Evolutionary conservation across 2,329 filamentous ascomycete genomes (phyloP), one percentile per base, ranked within the genome.

Genomic region (Colletotrichum trifolii): DNA sequence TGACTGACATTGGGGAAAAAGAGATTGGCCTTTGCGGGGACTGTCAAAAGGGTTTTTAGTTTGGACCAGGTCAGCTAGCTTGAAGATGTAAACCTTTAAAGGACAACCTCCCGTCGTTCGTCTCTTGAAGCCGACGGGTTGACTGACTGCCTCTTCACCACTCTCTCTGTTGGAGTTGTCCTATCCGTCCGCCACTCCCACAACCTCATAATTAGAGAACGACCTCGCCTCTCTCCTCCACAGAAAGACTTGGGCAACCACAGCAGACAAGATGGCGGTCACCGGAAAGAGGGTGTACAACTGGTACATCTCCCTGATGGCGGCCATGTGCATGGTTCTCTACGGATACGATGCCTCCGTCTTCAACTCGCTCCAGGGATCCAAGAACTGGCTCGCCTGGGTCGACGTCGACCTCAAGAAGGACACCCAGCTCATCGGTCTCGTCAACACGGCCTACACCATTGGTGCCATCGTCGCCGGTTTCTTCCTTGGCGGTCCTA

Each of bases 281-380:
- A 49, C 63, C 47, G 36, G 63, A n/a, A 66, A 66, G 48, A 53
- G 63, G 34, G 47, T 64, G 58, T 66, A 66, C 53, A 66, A 66
- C 49, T 66, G 63, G 63, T 66, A 66, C 79, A 87, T 90, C 69
- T 89, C 88, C 65, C 80, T 91, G 54, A 87, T 91, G 69, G 89
- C 89, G 61, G 89, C 90, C 71, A 87, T 88, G 74, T 91, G 88
- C 75, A 92, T 92, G 90, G 88, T 91, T 25, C 82, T 92, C 48
- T 92, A 91, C 73, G 90, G 90, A 62, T 92, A 92, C 73, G 90
- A 92, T 82, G 89, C 89, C 2, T 90, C 88, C 42, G 89, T 91
- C 50, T 92, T 89, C 81, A 92, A 92, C 74, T 88, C 89, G 6
- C 85, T 91, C 6, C 89, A 91, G 75, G 87, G 86, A 38, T 91